Evolutionary conservation across 129 eudicot genomes (phyloP).

Genomic region (Erigeron canadensis): DNA sequence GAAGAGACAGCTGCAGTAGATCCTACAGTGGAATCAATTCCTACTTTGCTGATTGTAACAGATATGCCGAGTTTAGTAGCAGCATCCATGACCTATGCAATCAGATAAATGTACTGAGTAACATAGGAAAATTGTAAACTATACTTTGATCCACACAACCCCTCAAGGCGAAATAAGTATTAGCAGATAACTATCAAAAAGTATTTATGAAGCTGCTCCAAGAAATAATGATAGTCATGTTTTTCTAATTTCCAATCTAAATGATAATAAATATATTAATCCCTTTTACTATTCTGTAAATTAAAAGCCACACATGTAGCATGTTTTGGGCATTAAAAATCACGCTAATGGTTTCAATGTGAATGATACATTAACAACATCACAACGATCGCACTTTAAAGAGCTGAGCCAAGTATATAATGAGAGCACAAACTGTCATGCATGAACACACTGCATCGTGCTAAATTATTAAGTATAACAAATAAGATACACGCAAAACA

Average conservation of each 20-base stretch:
- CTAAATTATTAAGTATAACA: slow-evolving; percentile 2
- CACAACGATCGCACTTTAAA: background rate
- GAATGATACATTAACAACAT: background rate
- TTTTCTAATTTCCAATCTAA: background rate
- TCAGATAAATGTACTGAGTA: slow-evolving; percentile 8
- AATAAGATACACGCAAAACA: background rate
- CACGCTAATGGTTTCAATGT: slow-evolving; percentile 12
- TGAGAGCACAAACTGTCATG: slow-evolving; percentile 5
- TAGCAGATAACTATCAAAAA: background rate
- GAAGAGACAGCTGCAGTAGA: slow-evolving; percentile 47
- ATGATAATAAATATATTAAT: slow-evolving; percentile 2
- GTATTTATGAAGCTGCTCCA: too few species aligned
- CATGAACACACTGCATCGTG: slow-evolving; percentile 10
- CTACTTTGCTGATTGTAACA: slow-evolving; percentile 65
- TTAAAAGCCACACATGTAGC: background rate
- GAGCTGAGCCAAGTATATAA: slow-evolving; percentile 15
- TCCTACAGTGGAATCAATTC: slow-evolving; percentile 49
- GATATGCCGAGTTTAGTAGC: slow-evolving; percentile 75
- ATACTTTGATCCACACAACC: background rate
- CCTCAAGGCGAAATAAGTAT: background rate
- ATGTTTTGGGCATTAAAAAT: background rate
- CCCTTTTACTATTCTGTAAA: slow-evolving; percentile 9
- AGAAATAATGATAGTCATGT: too few species aligned
- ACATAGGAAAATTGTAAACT: background rate
- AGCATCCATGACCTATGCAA: slow-evolving; percentile 77